Percentiles rank a stretch among this genome's conserved stretches.
These are phyloP conservation scores for Sporobolomyces pararoseus DNA, from an alignment of 768 basidiomycete genomes.

Conservation along the genomic window DNA sequence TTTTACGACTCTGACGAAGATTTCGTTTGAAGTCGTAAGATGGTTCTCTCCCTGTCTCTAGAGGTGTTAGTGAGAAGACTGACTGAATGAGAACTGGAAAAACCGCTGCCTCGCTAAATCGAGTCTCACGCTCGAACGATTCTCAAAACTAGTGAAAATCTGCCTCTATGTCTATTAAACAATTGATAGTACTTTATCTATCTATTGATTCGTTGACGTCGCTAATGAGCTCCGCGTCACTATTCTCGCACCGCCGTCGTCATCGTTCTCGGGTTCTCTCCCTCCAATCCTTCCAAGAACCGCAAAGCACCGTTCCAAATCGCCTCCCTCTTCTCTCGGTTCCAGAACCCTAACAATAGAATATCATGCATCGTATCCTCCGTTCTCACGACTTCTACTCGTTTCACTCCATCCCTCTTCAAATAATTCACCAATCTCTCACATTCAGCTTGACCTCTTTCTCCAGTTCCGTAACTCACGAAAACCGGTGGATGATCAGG, in stretches of 20 bases:
- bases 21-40: conserved; percentile 19
- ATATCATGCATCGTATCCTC: conserved; percentile 33
- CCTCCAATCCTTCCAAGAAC: neutral
- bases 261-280: too few relatives aligned
- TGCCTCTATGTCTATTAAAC: too few relatives aligned
- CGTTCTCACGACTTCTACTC: conserved; percentile 13
- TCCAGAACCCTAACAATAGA: conserved; percentile 29
- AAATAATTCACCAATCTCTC: conserved; percentile 6
- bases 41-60: conserved; percentile 27
- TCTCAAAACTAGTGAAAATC: too few relatives aligned
- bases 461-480: conserved; percentile 31
- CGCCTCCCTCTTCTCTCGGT: conserved; percentile 2
- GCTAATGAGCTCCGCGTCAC: too few relatives aligned
- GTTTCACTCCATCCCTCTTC: conserved; percentile 4
- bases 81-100: too few relatives aligned
- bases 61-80: conserved; percentile 29
- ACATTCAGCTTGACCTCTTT: conserved; percentile 22
- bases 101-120: too few relatives aligned
- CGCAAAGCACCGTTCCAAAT: conserved; percentile 17
- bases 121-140: too few relatives aligned
- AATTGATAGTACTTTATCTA: too few relatives aligned
- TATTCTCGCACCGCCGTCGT: too few relatives aligned
- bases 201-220: too few relatives aligned
- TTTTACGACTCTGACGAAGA: conserved; percentile 42
- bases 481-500: conserved; percentile 14